A percentile compares a stretch with the other conserved stretches of the same genome.
Conservation (phyloP, 495 filamentous ascomycete species). For the Daldinia concentrica region DNA sequence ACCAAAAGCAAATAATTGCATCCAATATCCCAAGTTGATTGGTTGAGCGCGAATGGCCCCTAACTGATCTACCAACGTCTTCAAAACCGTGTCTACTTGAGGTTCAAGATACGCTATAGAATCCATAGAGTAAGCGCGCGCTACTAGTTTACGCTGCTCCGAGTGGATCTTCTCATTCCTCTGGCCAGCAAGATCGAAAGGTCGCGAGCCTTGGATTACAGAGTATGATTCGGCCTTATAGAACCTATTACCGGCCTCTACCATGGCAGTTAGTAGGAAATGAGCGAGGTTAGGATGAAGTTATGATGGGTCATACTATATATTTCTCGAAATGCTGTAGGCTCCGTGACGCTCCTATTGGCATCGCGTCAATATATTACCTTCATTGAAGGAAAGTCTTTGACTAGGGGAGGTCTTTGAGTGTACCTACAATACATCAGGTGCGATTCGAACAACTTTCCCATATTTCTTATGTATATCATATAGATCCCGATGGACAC, state of each 20-base stretch:
- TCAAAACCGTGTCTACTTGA: constrained; percentile 16
- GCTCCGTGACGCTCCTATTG: not conserved
- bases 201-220: constrained; percentile 14
- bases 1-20: not conserved
- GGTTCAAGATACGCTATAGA: constrained; percentile 20
- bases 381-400: not conserved
- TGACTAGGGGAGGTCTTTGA: not conserved
- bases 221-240: constrained; percentile 7
- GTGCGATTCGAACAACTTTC: not conserved
- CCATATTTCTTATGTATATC: not conserved
- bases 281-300: not conserved
- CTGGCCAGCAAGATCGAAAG: constrained; percentile 21
- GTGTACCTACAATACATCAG: not conserved
- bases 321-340: not conserved
- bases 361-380: not conserved
- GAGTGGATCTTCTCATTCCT: constrained; percentile 28
- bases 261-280: not conserved
- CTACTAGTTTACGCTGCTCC: constrained; percentile 27
- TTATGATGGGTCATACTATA: not conserved
- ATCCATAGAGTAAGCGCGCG: constrained; percentile 27
- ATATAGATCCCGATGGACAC: not conserved
- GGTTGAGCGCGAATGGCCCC: not conserved
- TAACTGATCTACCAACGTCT: not conserved
- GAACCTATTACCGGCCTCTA: not conserved
- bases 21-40: constrained; percentile 1